Base-by-base conservation (phyloP, 768 basidiomycete species). In the Suillus bovinus region DNA sequence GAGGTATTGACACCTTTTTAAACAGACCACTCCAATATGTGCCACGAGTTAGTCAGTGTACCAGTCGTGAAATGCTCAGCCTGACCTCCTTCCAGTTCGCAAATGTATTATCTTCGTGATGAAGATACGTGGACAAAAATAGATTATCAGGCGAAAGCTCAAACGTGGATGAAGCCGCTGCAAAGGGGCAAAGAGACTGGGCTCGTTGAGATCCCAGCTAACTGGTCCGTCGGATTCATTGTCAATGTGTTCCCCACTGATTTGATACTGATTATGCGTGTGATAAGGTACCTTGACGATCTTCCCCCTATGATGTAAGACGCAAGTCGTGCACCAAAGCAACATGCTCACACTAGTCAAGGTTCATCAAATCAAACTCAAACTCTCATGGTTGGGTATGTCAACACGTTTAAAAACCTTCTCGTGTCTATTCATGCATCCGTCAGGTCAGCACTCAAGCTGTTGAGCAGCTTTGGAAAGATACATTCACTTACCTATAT, bases 91-190 rank as follows among this genome's bases (percentile, higher is more conserved):
- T 58, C 39, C 39, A 82, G 77, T 67, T 89, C 83, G 57, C 83
- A 88, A 67, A 84, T 86, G 7, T 91, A 83, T 70, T 91, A 87
- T 68, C 76, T 89, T 42, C 81, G 89, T 38, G 85, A 88, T 63
- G 79, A 84, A 64, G 89, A 93, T 64, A 75, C 76, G 4, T 91
- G 90, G 90, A 85, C 84, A 27, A 89, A 89, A 71, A 90, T 93
- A 62, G 78, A 89, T 67, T 89, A 89, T 70, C 68, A 74, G 1
- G 78, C 81, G 16, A 68, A 81, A 22, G 89, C 90, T 1, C 70
- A 79, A 61, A 78, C 79, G 0, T 93, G 90, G 90, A 93, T 91
- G 90, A 83, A 87, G 67, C 90, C 90, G 0, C 80, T 91, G 14
- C 72, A 73, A 55, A 79, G 81, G 47, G 91, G 89, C 0, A 86